Evolutionary conservation across 2,329 filamentous ascomycete genomes (phyloP).

Genomic region (Fusarium neocosmosporiellum): DNA sequence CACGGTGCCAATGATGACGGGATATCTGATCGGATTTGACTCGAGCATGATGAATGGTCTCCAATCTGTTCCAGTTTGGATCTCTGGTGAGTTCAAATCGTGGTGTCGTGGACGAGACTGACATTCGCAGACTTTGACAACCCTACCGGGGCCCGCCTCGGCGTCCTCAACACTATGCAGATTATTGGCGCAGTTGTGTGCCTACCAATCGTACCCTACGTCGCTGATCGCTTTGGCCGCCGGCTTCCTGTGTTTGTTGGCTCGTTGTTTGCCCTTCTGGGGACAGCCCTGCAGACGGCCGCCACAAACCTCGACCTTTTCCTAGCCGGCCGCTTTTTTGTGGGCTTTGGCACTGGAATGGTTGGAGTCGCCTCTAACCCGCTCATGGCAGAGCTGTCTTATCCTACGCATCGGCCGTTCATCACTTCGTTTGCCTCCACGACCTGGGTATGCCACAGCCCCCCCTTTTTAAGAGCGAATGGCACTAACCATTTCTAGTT

Average conservation of each 20-base stretch:
- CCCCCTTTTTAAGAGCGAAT: background rate
- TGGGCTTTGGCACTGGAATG: background rate
- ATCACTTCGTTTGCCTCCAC: background rate
- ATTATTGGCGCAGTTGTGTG: background rate
- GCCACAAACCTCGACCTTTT: background rate
- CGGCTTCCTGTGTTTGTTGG: background rate
- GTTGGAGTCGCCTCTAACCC: background rate
- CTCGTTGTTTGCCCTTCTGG: background rate
- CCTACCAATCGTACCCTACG: background rate
- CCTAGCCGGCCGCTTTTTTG: background rate
- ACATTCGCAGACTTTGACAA: background rate
- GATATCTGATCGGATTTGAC: background rate
- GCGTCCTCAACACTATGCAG: slow-evolving; percentile 2
- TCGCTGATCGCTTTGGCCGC: background rate
- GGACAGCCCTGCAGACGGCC: background rate
- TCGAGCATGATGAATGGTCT: background rate
- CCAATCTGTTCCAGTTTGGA: slow-evolving; percentile 5
- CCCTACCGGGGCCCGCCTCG: background rate
- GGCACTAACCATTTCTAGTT: background rate
- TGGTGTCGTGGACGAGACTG: background rate
- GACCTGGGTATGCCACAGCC: background rate
- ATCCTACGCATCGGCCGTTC: background rate
- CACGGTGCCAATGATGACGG: background rate
- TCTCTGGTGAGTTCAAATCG: background rate
- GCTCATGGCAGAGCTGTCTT: background rate